Percentiles rank a stretch among this genome's conserved stretches.
phyloP scores from a whole-genome alignment of 2,329 filamentous ascomycete species.

The Triangularia setosa region DNA sequence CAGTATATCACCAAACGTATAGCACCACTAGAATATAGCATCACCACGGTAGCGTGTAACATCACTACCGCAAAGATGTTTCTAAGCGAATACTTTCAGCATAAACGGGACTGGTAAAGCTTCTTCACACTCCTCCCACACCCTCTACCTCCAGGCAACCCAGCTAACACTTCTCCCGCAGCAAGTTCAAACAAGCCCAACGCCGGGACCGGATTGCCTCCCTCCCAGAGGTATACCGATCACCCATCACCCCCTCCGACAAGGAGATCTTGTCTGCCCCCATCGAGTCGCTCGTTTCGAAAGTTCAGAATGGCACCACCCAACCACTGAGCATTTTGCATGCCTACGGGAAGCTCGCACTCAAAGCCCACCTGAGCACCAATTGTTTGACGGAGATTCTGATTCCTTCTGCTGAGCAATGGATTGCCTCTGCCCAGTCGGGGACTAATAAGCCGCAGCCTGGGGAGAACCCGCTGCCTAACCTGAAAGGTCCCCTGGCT shows the following conservation, averaged over 20 bases:
- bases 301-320: conserved; percentile 66
- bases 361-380: conserved; percentile 79
- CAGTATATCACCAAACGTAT: not conserved
- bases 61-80: conserved; percentile 33
- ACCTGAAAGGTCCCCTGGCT: conserved; percentile 64
- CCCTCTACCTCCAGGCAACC: not conserved
- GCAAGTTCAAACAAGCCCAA: conserved; percentile 75
- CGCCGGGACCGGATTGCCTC: conserved; percentile 64
- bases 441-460: conserved; percentile 29
- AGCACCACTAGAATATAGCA: not conserved
- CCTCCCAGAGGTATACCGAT: conserved; percentile 60
- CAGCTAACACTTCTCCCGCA: conserved; percentile 34
- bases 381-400: conserved; percentile 89
- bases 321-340: conserved; percentile 71
- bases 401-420: conserved; percentile 71
- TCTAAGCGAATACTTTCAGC: conserved; percentile 59
- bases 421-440: conserved; percentile 43
- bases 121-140: conserved; percentile 4
- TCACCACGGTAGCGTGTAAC: not conserved
- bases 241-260: conserved; percentile 61
- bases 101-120: conserved; percentile 67
- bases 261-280: conserved; percentile 64
- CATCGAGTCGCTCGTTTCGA: conserved; percentile 72
- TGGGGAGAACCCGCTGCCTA: conserved; percentile 61
- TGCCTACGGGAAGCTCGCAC: conserved; percentile 80